Evolutionary conservation across 2,329 filamentous ascomycete species (phyloP), one percentile per base, ranked within the genome.

Genomic region (Beauveria scarabaeidicola): DNA sequence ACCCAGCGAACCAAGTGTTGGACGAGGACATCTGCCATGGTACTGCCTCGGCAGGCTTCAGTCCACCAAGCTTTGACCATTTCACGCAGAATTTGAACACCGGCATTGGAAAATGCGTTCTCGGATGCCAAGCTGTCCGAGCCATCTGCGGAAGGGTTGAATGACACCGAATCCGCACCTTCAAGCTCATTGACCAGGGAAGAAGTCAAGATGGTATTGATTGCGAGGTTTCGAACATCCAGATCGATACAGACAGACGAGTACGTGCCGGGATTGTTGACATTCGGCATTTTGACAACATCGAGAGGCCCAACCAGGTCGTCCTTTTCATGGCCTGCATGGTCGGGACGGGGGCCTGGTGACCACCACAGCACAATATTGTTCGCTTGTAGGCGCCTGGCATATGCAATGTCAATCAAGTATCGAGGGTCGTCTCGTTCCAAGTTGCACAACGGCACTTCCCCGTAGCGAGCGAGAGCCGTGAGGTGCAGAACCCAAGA

Each of bases 21-120:
- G 1, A 99, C 94, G 80, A 99, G 91, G 58, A 97, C 86, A 73
- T 99, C 94, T 0, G 95, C 95, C 91, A 99, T 97, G 44, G 85
- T 88, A 67, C 90, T 95, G 41, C 91, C 91, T 62, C 85, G 86
- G 70, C 90, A 94, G 6, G 94, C 95, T 72, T 99, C 93, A 1
- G 88, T 83, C 94, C 94, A 99, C 95, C 95, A 99, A 3, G 90
- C 84, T 72, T 97, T 96, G 66, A 99, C 94, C 92, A 99, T 97
- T 67, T 97, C 95, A 15, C 94, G 88, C 3, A 99, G 80, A 0
- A 99, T 94, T 7, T 87, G 83, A 5, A 97, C 89, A 58, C 91
- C 90, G 3, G 93, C 91, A 53, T 91, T 89, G n/a, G 93, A 88
- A 70, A 99, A 99, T 0, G 93, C 90, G 62, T 88, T 94, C 63